Conservation (phyloP, 306 rosid genomes). For the Macrotyloma uniflorum region DNA sequence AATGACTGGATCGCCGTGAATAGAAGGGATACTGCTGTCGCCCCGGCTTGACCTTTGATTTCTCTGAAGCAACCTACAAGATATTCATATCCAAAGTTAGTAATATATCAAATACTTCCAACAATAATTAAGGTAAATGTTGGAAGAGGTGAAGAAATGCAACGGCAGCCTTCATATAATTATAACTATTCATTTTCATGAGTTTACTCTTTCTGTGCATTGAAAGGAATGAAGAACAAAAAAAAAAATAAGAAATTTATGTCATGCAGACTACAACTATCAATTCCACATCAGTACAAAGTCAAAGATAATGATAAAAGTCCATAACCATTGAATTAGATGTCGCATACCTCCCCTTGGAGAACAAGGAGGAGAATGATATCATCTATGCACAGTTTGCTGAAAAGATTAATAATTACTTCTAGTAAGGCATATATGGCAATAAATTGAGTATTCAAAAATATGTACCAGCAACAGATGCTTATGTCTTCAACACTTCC, state of each 20-base stretch:
- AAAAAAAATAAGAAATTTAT: neutral
- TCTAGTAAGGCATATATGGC: conserved; percentile 2
- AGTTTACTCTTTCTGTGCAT: neutral
- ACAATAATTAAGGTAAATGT: neutral
- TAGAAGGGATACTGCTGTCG: conserved; percentile 31
- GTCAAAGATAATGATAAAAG: neutral
- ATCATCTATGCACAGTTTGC: neutral
- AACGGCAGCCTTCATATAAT: neutral
- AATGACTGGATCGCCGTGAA: conserved; percentile 16
- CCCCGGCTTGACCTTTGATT: conserved; percentile 41
- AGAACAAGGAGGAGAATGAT: neutral
- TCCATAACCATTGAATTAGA: neutral
- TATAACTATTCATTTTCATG: neutral
- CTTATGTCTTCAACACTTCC: too few relatives aligned
- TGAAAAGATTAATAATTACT: neutral
- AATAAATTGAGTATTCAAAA: neutral
- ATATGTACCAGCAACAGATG: neutral
- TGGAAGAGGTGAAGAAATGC: neutral
- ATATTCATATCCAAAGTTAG: neutral
- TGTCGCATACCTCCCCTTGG: neutral
- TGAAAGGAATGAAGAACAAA: neutral
- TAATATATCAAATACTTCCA: neutral
- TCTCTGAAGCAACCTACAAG: conserved; percentile 36
- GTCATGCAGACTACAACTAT: neutral
- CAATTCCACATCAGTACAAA: neutral